Evolutionary conservation across 768 basidiomycete genomes (phyloP), one percentile per base, ranked within the genome.

Genomic region (Termitomyces sp.): DNA sequence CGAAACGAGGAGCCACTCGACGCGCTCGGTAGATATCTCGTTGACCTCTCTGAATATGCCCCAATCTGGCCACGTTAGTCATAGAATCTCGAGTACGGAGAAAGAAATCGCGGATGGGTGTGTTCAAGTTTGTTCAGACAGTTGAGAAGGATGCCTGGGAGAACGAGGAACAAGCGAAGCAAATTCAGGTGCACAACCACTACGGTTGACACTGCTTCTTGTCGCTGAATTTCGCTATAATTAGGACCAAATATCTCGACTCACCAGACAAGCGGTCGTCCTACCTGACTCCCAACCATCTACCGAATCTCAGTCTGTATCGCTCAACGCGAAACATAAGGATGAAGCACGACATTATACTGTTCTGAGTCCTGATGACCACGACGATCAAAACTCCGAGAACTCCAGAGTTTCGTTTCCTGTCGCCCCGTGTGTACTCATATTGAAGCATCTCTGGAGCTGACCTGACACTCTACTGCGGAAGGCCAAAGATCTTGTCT

Each of bases 41-140:
- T 58, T 54, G 41, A 63, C 50, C 59, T 57, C 50, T n/a, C 36
- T 48, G 56, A 57, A 54, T 43, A 52, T 53, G 33, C 58, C 57
- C 56, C 51, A 52, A 63, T 54, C 61, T 62, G 59, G 51, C 35
- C 58, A 55, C 57, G 23, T 51, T 61, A 58, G 62, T 68, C 53
- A 77, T 90, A 61, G 89, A 91, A 70, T 81, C 85, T 28, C 74
- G 78, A 16, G 70, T 77, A 43, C 81, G 79, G 35, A 73, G 83
- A 58, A 91, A 90, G 73, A 90, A 84, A 68, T 77, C 84, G 4
- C 79, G 82, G 28, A 68, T 74, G 32, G 85, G 85, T 46, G 81
- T 93, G 30, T 93, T 93, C 64, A 86, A 91, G 68, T 91, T 90
- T 70, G 89, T 88, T 0, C 85, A 87, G 66, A 93, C 91, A 0